These are phyloP conservation scores for Exobasidium rhododendri DNA, from an alignment of 1,284 basidiomycete species.

Conservation along the genomic window DNA sequence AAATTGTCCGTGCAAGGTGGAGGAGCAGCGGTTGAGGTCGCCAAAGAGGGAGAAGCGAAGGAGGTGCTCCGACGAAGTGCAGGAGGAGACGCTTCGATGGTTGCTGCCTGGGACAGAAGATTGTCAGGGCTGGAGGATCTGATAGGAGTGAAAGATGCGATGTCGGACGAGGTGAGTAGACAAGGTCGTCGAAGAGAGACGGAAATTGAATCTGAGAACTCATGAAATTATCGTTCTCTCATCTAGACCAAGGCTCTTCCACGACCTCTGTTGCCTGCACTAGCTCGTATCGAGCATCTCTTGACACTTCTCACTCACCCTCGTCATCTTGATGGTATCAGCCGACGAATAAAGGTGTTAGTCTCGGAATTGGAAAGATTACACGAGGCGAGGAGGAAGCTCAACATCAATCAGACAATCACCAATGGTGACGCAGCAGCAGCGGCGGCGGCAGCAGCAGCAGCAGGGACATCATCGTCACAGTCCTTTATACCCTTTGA, in stretches of 20 bases:
- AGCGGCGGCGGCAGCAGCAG: not conserved
- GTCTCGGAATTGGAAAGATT: slow-evolving; percentile 87
- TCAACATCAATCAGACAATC: slow-evolving; percentile 31
- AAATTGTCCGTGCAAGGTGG: slow-evolving; percentile 59
- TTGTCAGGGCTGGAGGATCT: slow-evolving; percentile 29
- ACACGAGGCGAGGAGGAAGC: slow-evolving; percentile 60
- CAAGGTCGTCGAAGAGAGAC: slow-evolving; percentile 9
- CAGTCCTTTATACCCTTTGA: slow-evolving; percentile 20
- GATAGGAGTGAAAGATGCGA: slow-evolving; percentile 27
- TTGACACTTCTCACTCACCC: slow-evolving; percentile 87
- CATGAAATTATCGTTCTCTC: not conserved
- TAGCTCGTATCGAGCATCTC: slow-evolving; percentile 78
- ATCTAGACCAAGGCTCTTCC: slow-evolving; percentile 59
- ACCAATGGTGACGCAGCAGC: not conserved
- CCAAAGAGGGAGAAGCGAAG: slow-evolving; percentile 28
- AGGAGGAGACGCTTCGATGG: slow-evolving; percentile 3
- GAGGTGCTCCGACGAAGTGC: slow-evolving; percentile 18
- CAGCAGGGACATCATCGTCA: not conserved
- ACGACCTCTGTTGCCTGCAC: slow-evolving; percentile 73
- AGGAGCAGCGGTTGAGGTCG: slow-evolving; percentile 17
- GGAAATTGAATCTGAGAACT: not conserved
- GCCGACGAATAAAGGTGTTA: slow-evolving; percentile 84
- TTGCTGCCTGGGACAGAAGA: slow-evolving; percentile 24
- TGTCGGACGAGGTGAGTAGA: slow-evolving; percentile 25
- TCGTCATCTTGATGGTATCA: slow-evolving; percentile 92